These are phyloP conservation scores for Backusella tuberculispora DNA, from an alignment of 192 early-diverging fungal genomes.

Conservation along the genomic window DNA sequence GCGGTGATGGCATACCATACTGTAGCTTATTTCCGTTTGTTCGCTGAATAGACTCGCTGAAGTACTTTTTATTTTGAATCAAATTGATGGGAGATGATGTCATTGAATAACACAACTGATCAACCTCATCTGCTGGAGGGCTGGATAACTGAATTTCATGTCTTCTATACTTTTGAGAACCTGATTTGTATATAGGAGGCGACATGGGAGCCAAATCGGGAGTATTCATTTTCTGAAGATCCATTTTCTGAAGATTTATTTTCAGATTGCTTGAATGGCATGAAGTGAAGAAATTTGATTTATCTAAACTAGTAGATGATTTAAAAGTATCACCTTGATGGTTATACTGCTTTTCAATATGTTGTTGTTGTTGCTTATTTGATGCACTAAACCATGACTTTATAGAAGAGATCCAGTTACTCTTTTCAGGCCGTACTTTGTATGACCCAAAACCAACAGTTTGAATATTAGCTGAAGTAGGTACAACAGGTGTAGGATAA, in stretches of 20 bases:
- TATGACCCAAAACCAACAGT: neutral
- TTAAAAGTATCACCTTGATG: neutral
- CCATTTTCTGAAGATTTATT: slow-evolving; percentile 24
- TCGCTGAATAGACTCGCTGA: neutral
- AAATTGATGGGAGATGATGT: neutral
- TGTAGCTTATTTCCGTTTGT: neutral
- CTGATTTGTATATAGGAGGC: slow-evolving; percentile 27
- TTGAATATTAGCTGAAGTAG: slow-evolving; percentile 4
- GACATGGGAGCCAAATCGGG: neutral
- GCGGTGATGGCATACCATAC: neutral
- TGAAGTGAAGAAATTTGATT: neutral
- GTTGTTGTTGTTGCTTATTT: neutral
- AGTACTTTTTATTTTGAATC: neutral
- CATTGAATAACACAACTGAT: slow-evolving; percentile 22
- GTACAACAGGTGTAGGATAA: slow-evolving; percentile 23
- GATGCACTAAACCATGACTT: slow-evolving; percentile 34
- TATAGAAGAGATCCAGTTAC: slow-evolving; percentile 32
- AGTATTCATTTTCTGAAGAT: neutral
- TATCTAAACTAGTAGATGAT: neutral
- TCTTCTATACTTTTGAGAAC: slow-evolving; percentile 24
- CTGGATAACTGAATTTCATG: slow-evolving; percentile 22
- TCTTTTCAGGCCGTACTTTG: slow-evolving; percentile 3
- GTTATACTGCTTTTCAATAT: neutral
- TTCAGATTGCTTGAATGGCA: neutral
- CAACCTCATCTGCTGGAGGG: slow-evolving; percentile 24